Percentiles rank a stretch among this genome's conserved stretches.
Conservation (phyloP, 495 filamentous ascomycete species). For the Xylaria sp. region DNA sequence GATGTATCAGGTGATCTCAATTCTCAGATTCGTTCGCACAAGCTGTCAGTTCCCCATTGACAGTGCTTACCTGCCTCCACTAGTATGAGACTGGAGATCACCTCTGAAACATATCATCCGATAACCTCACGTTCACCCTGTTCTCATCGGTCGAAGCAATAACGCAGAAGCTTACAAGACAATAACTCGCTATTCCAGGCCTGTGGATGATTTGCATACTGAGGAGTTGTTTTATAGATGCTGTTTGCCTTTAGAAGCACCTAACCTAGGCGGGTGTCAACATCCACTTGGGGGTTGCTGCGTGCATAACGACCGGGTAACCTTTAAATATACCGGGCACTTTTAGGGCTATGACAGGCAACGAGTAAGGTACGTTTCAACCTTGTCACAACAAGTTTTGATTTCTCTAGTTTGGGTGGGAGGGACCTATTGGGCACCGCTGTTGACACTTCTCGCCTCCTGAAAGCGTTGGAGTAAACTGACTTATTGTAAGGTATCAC, state of each 20-base stretch:
- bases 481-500: background rate
- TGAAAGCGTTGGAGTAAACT: slow-evolving; percentile 12
- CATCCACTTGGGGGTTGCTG: background rate
- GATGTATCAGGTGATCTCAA: background rate
- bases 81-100: background rate
- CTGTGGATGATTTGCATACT: slow-evolving; percentile 1
- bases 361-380: background rate
- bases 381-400: background rate
- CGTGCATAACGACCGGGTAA: background rate
- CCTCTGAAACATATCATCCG: background rate
- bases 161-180: background rate
- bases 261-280: background rate
- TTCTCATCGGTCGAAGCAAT: background rate
- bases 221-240: background rate
- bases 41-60: background rate
- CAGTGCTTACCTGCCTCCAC: background rate
- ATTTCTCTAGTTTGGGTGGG: background rate
- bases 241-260: background rate
- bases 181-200: background rate
- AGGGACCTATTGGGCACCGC: background rate
- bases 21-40: background rate
- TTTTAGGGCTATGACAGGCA: background rate
- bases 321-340: background rate
- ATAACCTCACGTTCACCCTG: background rate
- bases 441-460: background rate